Percentiles rank a stretch among this genome's conserved stretches.
Evolutionary conservation across 1,139 yeast genomes (phyloP).

Genomic region (Geotrichum carabidarum): DNA sequence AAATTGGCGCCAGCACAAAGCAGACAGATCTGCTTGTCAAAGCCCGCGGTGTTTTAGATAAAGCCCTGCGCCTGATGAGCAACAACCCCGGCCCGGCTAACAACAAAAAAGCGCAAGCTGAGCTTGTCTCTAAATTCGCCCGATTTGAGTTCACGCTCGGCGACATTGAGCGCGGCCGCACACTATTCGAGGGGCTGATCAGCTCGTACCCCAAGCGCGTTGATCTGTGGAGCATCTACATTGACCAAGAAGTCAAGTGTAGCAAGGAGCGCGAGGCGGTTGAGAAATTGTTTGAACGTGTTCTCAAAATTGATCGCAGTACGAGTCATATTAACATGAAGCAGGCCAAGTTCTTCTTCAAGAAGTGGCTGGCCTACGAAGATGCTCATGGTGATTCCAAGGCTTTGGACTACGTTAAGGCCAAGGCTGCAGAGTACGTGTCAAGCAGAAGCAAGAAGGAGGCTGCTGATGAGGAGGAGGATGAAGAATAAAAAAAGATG

Average conservation of each 20-base stretch:
- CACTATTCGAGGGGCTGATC: slow-evolving; percentile 85
- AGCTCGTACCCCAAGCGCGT: slow-evolving; percentile 88
- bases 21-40: slow-evolving; percentile 7
- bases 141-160: slow-evolving; percentile 82
- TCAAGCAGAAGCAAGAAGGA: slow-evolving; percentile 11
- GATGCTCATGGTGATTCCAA: slow-evolving; percentile 64
- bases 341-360: slow-evolving; percentile 92
- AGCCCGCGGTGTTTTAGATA: slow-evolving; percentile 17
- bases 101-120: slow-evolving; percentile 17
- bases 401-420: slow-evolving; percentile 78
- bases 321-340: slow-evolving; percentile 46
- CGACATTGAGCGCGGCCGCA: slow-evolving; percentile 89
- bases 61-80: slow-evolving; percentile 13
- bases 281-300: slow-evolving; percentile 79
- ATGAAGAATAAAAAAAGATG: not conserved
- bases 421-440: slow-evolving; percentile 81
- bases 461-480: slow-evolving; percentile 1
- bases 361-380: slow-evolving; percentile 83
- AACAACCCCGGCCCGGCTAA: slow-evolving; percentile 9
- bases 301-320: slow-evolving; percentile 32
- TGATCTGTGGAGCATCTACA: slow-evolving; percentile 90
- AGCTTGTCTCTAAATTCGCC: slow-evolving; percentile 67
- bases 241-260: slow-evolving; percentile 81
- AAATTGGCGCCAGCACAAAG: slow-evolving; percentile 15
- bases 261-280: slow-evolving; percentile 54